Evolutionary conservation across 345 rosid species (phyloP), one percentile per base, ranked within the genome.

Genomic region (Ricinus communis): DNA sequence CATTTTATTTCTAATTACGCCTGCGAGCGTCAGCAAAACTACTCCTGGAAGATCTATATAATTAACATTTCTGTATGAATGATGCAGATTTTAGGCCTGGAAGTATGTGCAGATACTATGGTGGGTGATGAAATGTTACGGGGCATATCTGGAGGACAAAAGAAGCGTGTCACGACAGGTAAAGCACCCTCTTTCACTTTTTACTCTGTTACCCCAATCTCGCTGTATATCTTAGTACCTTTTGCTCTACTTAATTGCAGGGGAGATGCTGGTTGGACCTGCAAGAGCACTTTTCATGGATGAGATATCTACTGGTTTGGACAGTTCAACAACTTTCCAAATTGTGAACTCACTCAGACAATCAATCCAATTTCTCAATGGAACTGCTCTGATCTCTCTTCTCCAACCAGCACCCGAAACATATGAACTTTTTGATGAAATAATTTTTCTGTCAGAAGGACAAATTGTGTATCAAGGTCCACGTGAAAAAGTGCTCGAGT

Each of bases 381-480:
- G 89, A 51, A 90, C 96, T 40, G 88, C 92, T 25, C 25, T 88
- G 16, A 85, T 88, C 73, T 90, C 93, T 62, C 90, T 90, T 61
- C 93, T 90, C 56, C 93, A 88, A 71, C 93, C 96, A 56, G 91
- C 93, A 25, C 91, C 89, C 0, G 93, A 90, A 76, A 87, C 91
- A 1, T 88, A 81, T 38, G 85, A 86, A 46, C 80, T 90, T 8
- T 90, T 90, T 43, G 93, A 90, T 62, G 91, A 88, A 60, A 81
- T 90, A 71, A 83, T 88, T 69, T 85, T 90, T n/a, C 84, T 90
- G 45, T 89, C 93, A 0, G 93, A 90, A 74, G 96, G 96, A 27
- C 84, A 87, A 59, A 82, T 90, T 47, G 87, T 87, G 49, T 90
- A 88, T 61, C 93, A 88, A 21, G 91, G 91, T 68, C 93, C 91